Percentiles rank a stretch among this genome's conserved stretches.
These are phyloP conservation scores for Lentinula boryana DNA, from an alignment of 768 basidiomycete species.

Conservation along the genomic window DNA sequence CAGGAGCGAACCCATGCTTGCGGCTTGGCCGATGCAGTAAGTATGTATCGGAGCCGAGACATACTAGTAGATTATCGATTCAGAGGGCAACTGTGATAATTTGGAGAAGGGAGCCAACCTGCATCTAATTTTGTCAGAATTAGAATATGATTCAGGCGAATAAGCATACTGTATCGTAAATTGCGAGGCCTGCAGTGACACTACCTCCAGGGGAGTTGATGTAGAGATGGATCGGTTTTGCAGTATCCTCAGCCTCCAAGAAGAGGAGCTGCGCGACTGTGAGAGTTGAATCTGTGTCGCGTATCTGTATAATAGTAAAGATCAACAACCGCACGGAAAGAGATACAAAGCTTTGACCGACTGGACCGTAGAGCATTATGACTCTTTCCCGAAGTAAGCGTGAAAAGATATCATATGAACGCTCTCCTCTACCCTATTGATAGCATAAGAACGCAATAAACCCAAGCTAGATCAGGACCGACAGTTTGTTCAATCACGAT, in stretches of 20 bases:
- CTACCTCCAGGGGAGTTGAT: constrained; percentile 97
- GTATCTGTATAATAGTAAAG: constrained; percentile 50
- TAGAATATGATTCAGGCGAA: background rate
- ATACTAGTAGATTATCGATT: constrained; percentile 41
- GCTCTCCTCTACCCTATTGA: constrained; percentile 71
- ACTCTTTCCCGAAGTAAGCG: constrained; percentile 89
- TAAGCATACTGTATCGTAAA: constrained; percentile 86
- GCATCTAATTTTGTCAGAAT: constrained; percentile 44
- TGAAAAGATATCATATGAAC: constrained; percentile 95
- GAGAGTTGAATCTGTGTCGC: constrained; percentile 83
- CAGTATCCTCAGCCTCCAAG: constrained; percentile 91
- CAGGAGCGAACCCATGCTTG: constrained; percentile 93
- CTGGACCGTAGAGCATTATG: constrained; percentile 92
- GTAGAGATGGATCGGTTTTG: constrained; percentile 92
- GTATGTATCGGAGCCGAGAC: constrained; percentile 94
- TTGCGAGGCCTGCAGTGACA: constrained; percentile 92
- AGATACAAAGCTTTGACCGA: constrained; percentile 30
- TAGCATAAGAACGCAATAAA: constrained; percentile 9
- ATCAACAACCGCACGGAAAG: constrained; percentile 9
- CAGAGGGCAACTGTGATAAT: background rate
- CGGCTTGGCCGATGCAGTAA: constrained; percentile 92
- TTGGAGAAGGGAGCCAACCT: constrained; percentile 35
- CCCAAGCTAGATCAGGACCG: background rate
- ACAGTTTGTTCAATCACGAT: constrained; percentile 9
- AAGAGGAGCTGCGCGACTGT: constrained; percentile 91